These are phyloP conservation scores for Suhomyces prunicola DNA, from an alignment of 805 yeast species.

Conservation along the genomic window DNA sequence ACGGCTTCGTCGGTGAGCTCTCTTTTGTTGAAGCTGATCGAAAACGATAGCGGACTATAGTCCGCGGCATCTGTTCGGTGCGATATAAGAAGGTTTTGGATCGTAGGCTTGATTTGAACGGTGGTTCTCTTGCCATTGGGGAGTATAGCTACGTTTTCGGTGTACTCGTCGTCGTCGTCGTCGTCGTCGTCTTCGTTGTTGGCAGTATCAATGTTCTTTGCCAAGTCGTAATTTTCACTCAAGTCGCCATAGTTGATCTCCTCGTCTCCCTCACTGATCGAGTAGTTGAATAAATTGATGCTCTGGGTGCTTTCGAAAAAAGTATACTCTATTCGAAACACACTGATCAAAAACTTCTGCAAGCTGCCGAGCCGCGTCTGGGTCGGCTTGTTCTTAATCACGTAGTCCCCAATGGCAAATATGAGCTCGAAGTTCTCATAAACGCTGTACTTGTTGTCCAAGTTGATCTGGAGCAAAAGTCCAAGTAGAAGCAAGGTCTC, in stretches of 20 bases:
- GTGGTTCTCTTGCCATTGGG: neutral
- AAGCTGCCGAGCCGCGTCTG: constrained; percentile 16
- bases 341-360: constrained; percentile 23
- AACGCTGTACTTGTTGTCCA: constrained; percentile 37
- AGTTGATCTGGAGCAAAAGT: constrained; percentile 35
- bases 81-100: constrained; percentile 13
- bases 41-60: constrained; percentile 23
- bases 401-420: constrained; percentile 39
- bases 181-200: constrained; percentile 14
- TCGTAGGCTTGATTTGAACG: constrained; percentile 24
- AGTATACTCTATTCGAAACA: constrained; percentile 31
- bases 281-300: constrained; percentile 46
- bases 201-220: constrained; percentile 5
- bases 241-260: constrained; percentile 46
- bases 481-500: constrained; percentile 32
- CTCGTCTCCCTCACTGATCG: constrained; percentile 32
- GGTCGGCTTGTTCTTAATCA: constrained; percentile 19
- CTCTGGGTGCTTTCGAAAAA: constrained; percentile 49
- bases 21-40: constrained; percentile 24
- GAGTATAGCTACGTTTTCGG: neutral
- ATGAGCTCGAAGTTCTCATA: constrained; percentile 42
- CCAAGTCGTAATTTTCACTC: constrained; percentile 34
- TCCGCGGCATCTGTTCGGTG: constrained; percentile 1
- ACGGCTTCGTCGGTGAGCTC: constrained; percentile 3
- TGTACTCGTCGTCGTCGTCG: constrained; percentile 13